These are phyloP conservation scores for Diplodia scrobiculata DNA, from an alignment of 2,329 filamentous ascomycete species.

Conservation along the genomic window DNA sequence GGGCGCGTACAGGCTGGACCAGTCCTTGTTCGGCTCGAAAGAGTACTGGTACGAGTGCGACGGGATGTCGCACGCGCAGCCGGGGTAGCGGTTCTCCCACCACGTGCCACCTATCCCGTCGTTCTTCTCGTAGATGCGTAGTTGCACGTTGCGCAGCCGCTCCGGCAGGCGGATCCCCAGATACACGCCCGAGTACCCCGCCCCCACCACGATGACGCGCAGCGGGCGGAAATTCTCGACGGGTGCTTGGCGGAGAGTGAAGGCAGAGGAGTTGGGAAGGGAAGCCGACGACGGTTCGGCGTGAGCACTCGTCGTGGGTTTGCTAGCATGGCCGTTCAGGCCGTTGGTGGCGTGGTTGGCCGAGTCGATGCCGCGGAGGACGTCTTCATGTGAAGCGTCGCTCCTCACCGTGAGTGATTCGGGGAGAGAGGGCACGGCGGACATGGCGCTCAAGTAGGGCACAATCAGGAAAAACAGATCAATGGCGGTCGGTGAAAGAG, in stretches of 20 bases:
- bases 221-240: conserved; percentile 50
- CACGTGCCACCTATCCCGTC: conserved; percentile 46
- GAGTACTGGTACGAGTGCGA: conserved; percentile 50
- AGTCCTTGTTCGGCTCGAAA: conserved; percentile 48
- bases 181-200: conserved; percentile 51
- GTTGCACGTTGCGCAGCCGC: conserved; percentile 44
- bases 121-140: conserved; percentile 51
- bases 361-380: conserved; percentile 21
- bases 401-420: conserved; percentile 19
- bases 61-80: conserved; percentile 50
- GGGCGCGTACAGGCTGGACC: conserved; percentile 48
- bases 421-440: conserved; percentile 39
- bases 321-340: conserved; percentile 15
- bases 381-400: conserved; percentile 31
- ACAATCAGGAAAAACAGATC: neutral
- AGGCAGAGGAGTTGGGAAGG: conserved; percentile 14
- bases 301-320: neutral
- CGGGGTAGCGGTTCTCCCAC: conserved; percentile 44
- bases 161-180: conserved; percentile 50
- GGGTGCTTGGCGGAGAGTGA: conserved; percentile 43
- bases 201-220: conserved; percentile 51
- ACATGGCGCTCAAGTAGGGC: conserved; percentile 33
- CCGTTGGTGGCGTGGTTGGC: conserved; percentile 27
- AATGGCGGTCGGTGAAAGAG: neutral
- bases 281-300: neutral